Base-by-base conservation (phyloP, 2,329 filamentous ascomycete genomes). In the Talaromyces pinophilus region DNA sequence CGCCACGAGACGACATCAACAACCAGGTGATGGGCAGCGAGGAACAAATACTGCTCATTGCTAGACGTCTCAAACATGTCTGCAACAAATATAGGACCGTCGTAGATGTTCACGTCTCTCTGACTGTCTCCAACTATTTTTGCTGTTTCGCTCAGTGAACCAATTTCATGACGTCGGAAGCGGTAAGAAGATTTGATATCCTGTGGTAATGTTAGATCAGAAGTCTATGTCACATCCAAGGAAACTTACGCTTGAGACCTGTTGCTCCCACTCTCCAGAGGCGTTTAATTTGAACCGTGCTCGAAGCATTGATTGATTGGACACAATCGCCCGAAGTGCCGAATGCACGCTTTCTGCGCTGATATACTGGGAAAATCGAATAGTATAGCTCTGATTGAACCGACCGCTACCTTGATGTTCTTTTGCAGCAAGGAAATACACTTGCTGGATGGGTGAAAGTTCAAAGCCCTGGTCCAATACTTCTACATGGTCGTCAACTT, bases 41-140 rank as follows among this genome's bases (percentile, higher is more conserved):
- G 63, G 67, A 75, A 75, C n/a, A 76, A 67, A 8, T 50, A 67
- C 50, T 67, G 66, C 25, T 67, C 60, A 30, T 67, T 59, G 19
- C 11, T 28, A 19, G 28, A 69, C 5, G 77, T 68, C 30, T 79
- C 74, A 64, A 82, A 78, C 0, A 81, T 67, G 62, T 81, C 78
- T 11, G 77, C 74, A 1, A 76, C 76, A 17, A 82, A 76, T 1
- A 80, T 74, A 1, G 80, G 73, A 0, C 73, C 74, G 55, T 75
- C 70, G 4, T 76, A 61, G 22, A 76, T 74, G 55, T 78, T 72
- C 17, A 67, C 50, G 2, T 63, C 59, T 57, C 42, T 54, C 33
- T 67, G 66, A 25, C 55, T 63, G 1, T 67, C 25, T 79, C 70
- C 52, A 8, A 67, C 11, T 15, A 62, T 71, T 73, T 7, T 65